These are phyloP conservation scores for Posidonia australis DNA, from an alignment of 106 monocot species.

Conservation along the genomic window DNA sequence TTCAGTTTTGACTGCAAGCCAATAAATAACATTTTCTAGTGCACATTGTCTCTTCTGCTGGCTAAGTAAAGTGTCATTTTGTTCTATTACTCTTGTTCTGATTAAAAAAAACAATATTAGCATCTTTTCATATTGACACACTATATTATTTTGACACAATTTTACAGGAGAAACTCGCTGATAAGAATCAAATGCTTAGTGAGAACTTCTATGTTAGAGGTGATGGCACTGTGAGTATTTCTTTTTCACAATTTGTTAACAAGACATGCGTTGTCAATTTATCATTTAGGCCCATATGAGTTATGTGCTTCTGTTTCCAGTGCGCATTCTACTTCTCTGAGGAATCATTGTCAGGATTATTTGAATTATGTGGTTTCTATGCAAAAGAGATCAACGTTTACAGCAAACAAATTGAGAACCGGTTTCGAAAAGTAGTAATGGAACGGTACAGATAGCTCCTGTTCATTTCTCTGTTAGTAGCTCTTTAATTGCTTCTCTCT, in stretches of 20 bases:
- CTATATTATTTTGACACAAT: not conserved
- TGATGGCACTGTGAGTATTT: slow-evolving; percentile 26
- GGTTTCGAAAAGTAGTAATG: slow-evolving; percentile 10
- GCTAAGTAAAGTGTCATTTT: not conserved
- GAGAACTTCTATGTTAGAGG: slow-evolving; percentile 32
- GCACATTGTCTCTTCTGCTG: too few relatives aligned
- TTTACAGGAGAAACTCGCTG: slow-evolving; percentile 18
- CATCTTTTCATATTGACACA: not conserved
- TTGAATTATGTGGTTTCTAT: slow-evolving; percentile 14
- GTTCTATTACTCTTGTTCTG: not conserved
- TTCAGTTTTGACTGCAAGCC: too few relatives aligned
- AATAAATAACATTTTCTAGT: too few relatives aligned
- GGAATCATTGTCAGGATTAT: slow-evolving; percentile 13
- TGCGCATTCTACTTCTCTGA: slow-evolving; percentile 28
- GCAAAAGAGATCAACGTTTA: slow-evolving; percentile 14
- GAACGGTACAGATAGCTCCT: slow-evolving; percentile 1
- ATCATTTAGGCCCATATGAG: not conserved
- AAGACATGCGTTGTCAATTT: not conserved
- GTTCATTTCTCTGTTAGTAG: too few relatives aligned
- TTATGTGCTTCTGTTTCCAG: not conserved
- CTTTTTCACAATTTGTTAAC: not conserved
- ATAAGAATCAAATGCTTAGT: slow-evolving; percentile 16
- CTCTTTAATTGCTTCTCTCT: too few relatives aligned
- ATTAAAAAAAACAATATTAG: not conserved
- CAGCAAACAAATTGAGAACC: slow-evolving; percentile 22